Evolutionary conservation across 1,139 yeast species (phyloP), one percentile per base, ranked within the genome.

Genomic region (Saccharomyces hybrid): DNA sequence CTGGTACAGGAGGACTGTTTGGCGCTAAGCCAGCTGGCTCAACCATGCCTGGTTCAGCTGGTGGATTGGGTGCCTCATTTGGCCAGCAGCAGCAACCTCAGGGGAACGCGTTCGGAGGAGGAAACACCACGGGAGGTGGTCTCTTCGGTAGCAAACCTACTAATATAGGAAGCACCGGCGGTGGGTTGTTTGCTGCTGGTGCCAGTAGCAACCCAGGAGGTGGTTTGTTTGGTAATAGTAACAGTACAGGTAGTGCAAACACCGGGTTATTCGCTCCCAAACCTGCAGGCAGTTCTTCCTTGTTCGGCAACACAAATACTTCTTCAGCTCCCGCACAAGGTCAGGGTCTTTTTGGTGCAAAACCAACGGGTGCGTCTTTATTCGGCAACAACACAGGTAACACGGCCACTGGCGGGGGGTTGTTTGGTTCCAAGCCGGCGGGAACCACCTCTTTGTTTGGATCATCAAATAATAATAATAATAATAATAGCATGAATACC

Each of bases 151-250:
- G 66, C 52, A 65, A 57, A 42, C 58, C 58, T 26, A 49, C 48
- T 47, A 54, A 63, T 27, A 53, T 58, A 14, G 53, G 63, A 19
- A 50, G 55, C 5, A 49, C 55, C 13, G 60, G 63, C 5, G 58
- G 63, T 9, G 61, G 68, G 23, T 50, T 55, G 27, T 58, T 56
- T 46, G 55, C 51, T n/a, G 48, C 28, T 14, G n/a, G 29, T 23
- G 31, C 42, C 13, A 29, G 6, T 11, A n/a, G n/a, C n/a, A n/a
- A n/a, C n/a, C n/a, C 47, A 4, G 19, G 66, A 4, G 73, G 76
- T 6, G 75, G 77, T 5, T 59, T 71, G 23, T 75, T 73, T 64
- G 78, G 77, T 2, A 62, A 59, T 57, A 60, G 58, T 50, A n/a
- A n/a, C n/a, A n/a, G 34, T 46, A 13, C 50, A 14, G n/a, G 23